Base-by-base conservation (phyloP, 176 grass and related monocot species). In the Eleusine indica region DNA sequence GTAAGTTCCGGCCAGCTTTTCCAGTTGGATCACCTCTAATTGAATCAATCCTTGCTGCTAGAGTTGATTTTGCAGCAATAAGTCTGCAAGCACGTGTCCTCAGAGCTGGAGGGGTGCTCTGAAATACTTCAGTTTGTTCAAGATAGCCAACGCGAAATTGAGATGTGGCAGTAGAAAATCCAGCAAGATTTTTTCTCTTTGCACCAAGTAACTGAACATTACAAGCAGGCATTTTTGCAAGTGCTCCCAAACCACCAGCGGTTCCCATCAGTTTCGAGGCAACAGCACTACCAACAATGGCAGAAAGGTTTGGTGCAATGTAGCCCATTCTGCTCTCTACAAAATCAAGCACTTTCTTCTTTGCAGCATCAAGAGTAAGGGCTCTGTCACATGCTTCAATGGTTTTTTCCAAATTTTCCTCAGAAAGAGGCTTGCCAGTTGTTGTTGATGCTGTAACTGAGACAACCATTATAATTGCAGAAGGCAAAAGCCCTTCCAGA, bases 281-380 rank as follows among this genome's bases (percentile, higher is more conserved):
- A 89, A 97, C 92, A 51, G 88, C 86, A 64, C 88, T 94, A 35
- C 92, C 92, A 84, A 91, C 88, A 68, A 97, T 93, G 29, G 90
- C 95, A 81, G 92, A 94, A 70, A 97, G 84, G 75, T 97, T 97
- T 46, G 92, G 95, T 30, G 92, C 95, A 75, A 94, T 94, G 64
- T 84, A 88, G 32, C 92, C 92, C 95, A 97, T 97, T 80, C 84
- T 82, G 72, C 95, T 94, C 82, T 97, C 92, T 2, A 97, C 88
- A 81, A 97, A 94, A 75, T 97, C 90, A 80, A 97, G 88, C 47
- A 97, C 88, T 68, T 97, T 97, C 83, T 94, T 97, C 84, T 97
- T 94, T 85, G 95, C 88, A 16, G 77, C 75, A 85, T 94, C 95
- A 78, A 94, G 90, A 54, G 76, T 83, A 64, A 97, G 88, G 39